A percentile compares a stretch with the other conserved stretches of the same genome.
Evolutionary conservation across 2,329 filamentous ascomycete genomes (phyloP).

Genomic region (Clonostachys rhizophaga): DNA sequence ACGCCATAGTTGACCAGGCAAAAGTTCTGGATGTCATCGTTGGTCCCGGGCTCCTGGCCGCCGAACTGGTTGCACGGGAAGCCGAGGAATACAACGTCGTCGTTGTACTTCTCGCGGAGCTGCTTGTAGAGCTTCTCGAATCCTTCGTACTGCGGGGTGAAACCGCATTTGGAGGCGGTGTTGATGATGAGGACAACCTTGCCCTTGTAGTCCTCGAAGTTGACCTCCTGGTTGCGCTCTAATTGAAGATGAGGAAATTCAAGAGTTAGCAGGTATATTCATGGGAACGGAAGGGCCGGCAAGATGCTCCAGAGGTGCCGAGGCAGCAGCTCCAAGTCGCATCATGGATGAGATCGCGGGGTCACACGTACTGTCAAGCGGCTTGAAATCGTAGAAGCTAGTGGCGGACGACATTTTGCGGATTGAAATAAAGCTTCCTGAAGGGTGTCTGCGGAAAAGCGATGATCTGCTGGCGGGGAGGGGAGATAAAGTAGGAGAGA

Average conservation of each 20-base stretch:
- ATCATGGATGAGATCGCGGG: background rate
- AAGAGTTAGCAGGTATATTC: background rate
- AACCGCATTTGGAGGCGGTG: constrained; percentile 97
- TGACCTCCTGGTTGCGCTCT: constrained; percentile 61
- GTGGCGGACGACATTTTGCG: constrained; percentile 32
- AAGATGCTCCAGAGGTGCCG: too few species aligned
- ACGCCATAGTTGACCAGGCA: constrained; percentile 93
- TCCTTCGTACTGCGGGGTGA: constrained; percentile 90
- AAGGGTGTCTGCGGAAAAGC: background rate
- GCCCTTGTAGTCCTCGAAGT: constrained; percentile 70
- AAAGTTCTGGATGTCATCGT: constrained; percentile 77
- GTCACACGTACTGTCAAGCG: constrained; percentile 66
- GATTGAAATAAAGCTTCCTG: background rate
- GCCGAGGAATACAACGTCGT: constrained; percentile 82
- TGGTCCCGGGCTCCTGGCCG: constrained; percentile 77
- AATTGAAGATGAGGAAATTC: background rate
- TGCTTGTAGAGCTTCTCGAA: constrained; percentile 88
- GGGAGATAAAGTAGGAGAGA: background rate
- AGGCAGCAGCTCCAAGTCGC: too few species aligned
- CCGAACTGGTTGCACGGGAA: constrained; percentile 99
- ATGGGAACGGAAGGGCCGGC: too few species aligned
- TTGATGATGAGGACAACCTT: constrained; percentile 97
- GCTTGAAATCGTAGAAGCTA: constrained; percentile 78
- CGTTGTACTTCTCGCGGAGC: constrained; percentile 62
- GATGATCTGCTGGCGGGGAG: background rate